These are phyloP conservation scores for Podospora conica DNA, from an alignment of 495 filamentous ascomycete genomes.

Conservation along the genomic window DNA sequence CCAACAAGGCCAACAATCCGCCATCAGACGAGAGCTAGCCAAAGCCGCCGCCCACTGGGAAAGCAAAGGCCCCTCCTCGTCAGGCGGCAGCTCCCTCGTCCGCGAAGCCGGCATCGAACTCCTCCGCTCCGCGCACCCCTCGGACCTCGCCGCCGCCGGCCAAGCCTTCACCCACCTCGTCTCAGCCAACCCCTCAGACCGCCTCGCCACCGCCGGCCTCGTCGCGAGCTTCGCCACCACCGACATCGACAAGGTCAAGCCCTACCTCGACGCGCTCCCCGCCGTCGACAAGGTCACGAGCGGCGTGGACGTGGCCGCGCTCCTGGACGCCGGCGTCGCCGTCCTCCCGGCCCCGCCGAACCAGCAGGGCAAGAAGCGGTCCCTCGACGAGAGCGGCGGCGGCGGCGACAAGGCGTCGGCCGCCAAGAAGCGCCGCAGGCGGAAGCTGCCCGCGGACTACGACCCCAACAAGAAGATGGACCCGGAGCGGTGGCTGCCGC, in stretches of 20 bases:
- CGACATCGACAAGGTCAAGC: slow-evolving; percentile 53
- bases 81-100: slow-evolving; percentile 51
- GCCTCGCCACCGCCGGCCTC: slow-evolving; percentile 65
- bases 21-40: slow-evolving; percentile 63
- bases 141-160: slow-evolving; percentile 62
- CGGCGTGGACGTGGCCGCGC: slow-evolving; percentile 58
- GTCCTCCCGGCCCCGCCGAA: slow-evolving; percentile 40
- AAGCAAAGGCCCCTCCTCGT: slow-evolving; percentile 35
- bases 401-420: slow-evolving; percentile 56
- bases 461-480: slow-evolving; percentile 68
- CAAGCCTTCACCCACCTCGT: slow-evolving; percentile 68
- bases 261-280: slow-evolving; percentile 58
- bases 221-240: slow-evolving; percentile 74
- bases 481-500: slow-evolving; percentile 86
- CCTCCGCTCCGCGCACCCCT: slow-evolving; percentile 60
- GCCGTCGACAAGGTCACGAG: slow-evolving; percentile 58
- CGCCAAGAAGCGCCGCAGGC: slow-evolving; percentile 58
- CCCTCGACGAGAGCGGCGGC: slow-evolving; percentile 41
- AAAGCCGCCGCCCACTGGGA: slow-evolving; percentile 83
- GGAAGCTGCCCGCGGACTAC: slow-evolving; percentile 75
- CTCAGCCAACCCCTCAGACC: slow-evolving; percentile 55
- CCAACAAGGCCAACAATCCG: slow-evolving; percentile 66
- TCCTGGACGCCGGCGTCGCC: slow-evolving; percentile 74
- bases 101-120: slow-evolving; percentile 74
- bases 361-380: slow-evolving; percentile 26